Evolutionary conservation across 2,329 filamentous ascomycete genomes (phyloP).

Genomic region (Claviceps capensis): DNA sequence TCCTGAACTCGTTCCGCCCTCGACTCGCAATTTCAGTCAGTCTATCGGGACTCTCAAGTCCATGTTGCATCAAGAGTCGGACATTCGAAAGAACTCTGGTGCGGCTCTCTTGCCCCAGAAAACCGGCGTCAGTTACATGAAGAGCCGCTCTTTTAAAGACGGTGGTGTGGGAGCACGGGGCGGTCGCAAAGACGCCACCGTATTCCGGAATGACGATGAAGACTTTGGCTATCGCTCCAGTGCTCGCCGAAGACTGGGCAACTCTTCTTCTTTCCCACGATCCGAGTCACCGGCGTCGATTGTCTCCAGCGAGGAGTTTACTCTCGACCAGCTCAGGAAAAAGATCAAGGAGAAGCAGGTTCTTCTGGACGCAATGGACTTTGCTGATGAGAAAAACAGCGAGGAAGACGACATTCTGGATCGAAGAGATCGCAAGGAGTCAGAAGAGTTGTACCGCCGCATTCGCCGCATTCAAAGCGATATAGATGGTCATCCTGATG

Average conservation of each 20-base stretch:
- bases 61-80: constrained; percentile 77
- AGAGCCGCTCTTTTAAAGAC: constrained; percentile 80
- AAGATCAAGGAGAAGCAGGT: constrained; percentile 90
- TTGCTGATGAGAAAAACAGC: constrained; percentile 75
- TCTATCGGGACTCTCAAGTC: constrained; percentile 90
- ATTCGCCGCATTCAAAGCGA: constrained; percentile 88
- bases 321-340: constrained; percentile 78
- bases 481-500: constrained; percentile 79
- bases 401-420: constrained; percentile 92
- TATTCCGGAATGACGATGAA: constrained; percentile 94
- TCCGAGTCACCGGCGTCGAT: constrained; percentile 60
- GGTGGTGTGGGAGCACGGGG: constrained; percentile 40
- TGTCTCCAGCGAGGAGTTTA: constrained; percentile 65
- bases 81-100: constrained; percentile 75
- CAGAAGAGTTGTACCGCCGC: constrained; percentile 85
- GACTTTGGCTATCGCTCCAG: constrained; percentile 87
- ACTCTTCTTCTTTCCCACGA: constrained; percentile 64
- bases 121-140: constrained; percentile 96
- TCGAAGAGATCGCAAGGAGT: constrained; percentile 77
- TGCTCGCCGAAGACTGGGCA: constrained; percentile 72
- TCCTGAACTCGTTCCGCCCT: constrained; percentile 85
- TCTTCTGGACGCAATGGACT: constrained; percentile 88
- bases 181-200: constrained; percentile 81
- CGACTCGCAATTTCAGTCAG: constrained; percentile 81
- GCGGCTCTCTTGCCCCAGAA: constrained; percentile 86